phyloP scores from a whole-genome alignment of 495 filamentous ascomycete species.

The Aspergillus cavernicola region DNA sequence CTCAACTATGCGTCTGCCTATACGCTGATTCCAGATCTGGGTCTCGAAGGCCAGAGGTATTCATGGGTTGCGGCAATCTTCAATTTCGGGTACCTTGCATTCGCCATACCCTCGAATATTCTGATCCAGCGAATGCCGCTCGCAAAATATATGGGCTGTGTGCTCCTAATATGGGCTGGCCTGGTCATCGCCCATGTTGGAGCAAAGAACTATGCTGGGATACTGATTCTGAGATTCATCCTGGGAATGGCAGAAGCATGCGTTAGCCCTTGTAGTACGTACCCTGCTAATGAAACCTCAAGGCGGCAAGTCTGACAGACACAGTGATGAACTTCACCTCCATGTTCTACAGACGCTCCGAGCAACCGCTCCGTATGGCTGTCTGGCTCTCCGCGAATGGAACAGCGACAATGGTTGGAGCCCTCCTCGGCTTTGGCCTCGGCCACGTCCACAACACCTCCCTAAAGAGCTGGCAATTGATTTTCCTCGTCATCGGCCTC shows the following conservation, averaged over 20 bases:
- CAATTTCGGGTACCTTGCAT: conserved; percentile 48
- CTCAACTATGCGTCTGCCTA: conserved; percentile 44
- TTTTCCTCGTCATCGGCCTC: conserved; percentile 52
- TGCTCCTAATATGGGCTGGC: conserved; percentile 57
- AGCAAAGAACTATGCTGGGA: conserved; percentile 52
- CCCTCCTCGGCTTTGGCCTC: conserved; percentile 52
- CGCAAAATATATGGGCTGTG: conserved; percentile 56
- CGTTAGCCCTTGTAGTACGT: conserved; percentile 45
- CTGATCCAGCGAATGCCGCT: conserved; percentile 54
- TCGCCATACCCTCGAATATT: conserved; percentile 34
- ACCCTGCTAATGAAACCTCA: too few relatives aligned
- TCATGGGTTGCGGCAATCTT: conserved; percentile 51
- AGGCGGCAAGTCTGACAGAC: not conserved
- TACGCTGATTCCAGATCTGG: conserved; percentile 33
- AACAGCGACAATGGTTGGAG: conserved; percentile 50
- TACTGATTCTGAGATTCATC: conserved; percentile 57
- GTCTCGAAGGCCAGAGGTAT: conserved; percentile 52
- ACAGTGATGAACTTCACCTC: conserved; percentile 52
- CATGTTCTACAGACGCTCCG: conserved; percentile 67
- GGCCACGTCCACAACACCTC: conserved; percentile 39
- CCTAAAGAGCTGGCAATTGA: conserved; percentile 51
- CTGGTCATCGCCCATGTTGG: conserved; percentile 54
- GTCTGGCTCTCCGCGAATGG: conserved; percentile 65
- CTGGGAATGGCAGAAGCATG: conserved; percentile 63
- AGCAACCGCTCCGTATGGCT: conserved; percentile 59